Evolutionary conservation across 2,329 filamentous ascomycete species (phyloP).

Genomic region (Curvularia sp.): DNA sequence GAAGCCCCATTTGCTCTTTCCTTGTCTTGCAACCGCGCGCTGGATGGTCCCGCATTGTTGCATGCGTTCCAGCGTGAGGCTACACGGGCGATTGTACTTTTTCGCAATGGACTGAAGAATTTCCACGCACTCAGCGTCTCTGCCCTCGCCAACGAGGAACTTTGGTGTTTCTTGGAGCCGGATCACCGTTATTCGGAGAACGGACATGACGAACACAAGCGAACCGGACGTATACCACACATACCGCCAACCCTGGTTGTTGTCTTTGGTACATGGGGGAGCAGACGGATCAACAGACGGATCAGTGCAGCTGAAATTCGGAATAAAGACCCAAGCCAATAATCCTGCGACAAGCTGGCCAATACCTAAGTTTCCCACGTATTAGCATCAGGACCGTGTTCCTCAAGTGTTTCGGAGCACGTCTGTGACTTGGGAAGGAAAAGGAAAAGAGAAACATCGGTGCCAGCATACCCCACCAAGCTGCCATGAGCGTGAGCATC

Average conservation of each 20-base stretch:
- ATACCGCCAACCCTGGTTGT: constrained; percentile 66
- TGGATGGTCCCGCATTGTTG: constrained; percentile 54
- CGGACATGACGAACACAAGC: constrained; percentile 61
- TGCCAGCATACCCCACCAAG: constrained; percentile 57
- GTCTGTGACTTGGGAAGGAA: neutral
- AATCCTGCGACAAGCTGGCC: constrained; percentile 60
- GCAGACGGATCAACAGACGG: constrained; percentile 46
- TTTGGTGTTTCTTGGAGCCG: constrained; percentile 64
- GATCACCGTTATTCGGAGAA: constrained; percentile 62
- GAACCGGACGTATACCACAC: constrained; percentile 62
- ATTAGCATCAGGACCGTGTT: neutral
- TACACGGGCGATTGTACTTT: constrained; percentile 61
- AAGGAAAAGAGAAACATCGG: no score
- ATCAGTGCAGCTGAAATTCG: constrained; percentile 57
- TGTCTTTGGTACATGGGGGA: constrained; percentile 56
- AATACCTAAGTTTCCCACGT: constrained; percentile 42
- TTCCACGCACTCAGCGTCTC: constrained; percentile 59
- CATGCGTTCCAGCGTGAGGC: constrained; percentile 59
- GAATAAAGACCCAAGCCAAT: constrained; percentile 63
- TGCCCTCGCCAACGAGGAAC: constrained; percentile 62
- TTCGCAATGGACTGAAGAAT: constrained; percentile 59
- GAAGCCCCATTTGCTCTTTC: constrained; percentile 46
- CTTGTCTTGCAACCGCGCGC: constrained; percentile 29
- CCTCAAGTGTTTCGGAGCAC: neutral
- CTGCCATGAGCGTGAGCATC: constrained; percentile 68